Evolutionary conservation across 2,329 filamentous ascomycete genomes (phyloP).

Genomic region (Leptoxyphium fumago): DNA sequence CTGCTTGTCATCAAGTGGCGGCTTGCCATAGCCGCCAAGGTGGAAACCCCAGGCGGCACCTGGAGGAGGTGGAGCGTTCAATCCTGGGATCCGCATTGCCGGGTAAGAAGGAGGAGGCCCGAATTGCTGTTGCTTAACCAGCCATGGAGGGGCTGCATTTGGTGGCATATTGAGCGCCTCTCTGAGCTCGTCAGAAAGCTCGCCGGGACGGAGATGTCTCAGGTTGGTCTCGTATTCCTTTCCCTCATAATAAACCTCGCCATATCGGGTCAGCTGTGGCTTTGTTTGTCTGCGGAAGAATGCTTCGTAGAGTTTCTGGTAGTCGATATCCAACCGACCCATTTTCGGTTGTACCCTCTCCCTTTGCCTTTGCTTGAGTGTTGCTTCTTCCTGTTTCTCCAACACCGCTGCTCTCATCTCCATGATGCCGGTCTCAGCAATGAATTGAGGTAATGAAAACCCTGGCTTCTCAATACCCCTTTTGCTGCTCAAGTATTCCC

Average conservation of each 20-base stretch:
- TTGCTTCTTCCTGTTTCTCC: slow-evolving; percentile 87
- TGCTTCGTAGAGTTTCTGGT: slow-evolving; percentile 93
- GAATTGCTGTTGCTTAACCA: slow-evolving; percentile 90
- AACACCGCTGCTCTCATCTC: slow-evolving; percentile 96
- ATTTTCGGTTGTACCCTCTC: slow-evolving; percentile 92
- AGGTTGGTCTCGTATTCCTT: slow-evolving; percentile 96
- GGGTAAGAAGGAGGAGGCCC: slow-evolving; percentile 91
- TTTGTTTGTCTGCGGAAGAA: slow-evolving; percentile 98
- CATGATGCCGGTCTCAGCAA: slow-evolving; percentile 89
- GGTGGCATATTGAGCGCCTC: slow-evolving; percentile 90
- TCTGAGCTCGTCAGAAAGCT: slow-evolving; percentile 75
- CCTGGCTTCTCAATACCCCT: slow-evolving; percentile 90
- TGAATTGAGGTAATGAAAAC: slow-evolving; percentile 88
- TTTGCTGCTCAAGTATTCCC: slow-evolving; percentile 94
- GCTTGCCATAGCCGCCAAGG: slow-evolving; percentile 90
- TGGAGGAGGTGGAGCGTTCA: slow-evolving; percentile 82
- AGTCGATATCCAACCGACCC: slow-evolving; percentile 95
- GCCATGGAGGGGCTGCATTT: slow-evolving; percentile 86
- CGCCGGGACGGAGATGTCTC: slow-evolving; percentile 76
- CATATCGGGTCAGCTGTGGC: slow-evolving; percentile 81
- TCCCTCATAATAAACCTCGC: slow-evolving; percentile 98
- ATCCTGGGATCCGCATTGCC: slow-evolving; percentile 81
- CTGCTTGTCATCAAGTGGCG: slow-evolving; percentile 86
- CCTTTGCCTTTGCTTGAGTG: slow-evolving; percentile 85
- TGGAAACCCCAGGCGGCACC: slow-evolving; percentile 91